Conservation (phyloP, 768 basidiomycete species). For the Paxillus rubicundulus region DNA sequence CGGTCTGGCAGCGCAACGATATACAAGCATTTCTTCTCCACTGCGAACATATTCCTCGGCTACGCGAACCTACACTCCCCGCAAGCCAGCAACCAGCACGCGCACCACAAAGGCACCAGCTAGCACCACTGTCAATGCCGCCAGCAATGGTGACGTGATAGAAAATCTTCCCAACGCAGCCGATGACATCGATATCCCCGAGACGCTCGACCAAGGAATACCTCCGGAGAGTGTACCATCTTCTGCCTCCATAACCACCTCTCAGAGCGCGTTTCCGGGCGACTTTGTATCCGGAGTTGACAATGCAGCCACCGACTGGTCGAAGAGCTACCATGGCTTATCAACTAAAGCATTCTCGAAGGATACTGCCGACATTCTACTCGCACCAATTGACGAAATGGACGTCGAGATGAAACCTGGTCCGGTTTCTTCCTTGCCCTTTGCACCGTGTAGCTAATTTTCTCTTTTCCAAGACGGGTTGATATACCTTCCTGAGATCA, state of each 20-base stretch:
- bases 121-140: conserved; percentile 29
- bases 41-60: conserved; percentile 19
- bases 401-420: conserved; percentile 97
- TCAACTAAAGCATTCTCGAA: conserved; percentile 73
- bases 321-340: conserved; percentile 80
- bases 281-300: conserved; percentile 25
- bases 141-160: conserved; percentile 18
- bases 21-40: not conserved
- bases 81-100: conserved; percentile 18
- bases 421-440: conserved; percentile 32
- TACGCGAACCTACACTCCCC: conserved; percentile 26
- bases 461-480: conserved; percentile 65
- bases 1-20: conserved; percentile 5
- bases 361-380: conserved; percentile 68
- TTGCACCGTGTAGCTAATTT: not conserved
- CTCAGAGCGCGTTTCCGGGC: conserved; percentile 27
- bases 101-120: conserved; percentile 28
- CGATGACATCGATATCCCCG: conserved; percentile 14
- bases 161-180: conserved; percentile 22
- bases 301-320: conserved; percentile 67
- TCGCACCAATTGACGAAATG: conserved; percentile 68
- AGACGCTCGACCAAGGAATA: conserved; percentile 12
- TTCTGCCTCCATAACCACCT: conserved; percentile 7
- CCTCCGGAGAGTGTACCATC: conserved; percentile 15
- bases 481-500: conserved; percentile 94